Base-by-base conservation (phyloP, 176 grass and related monocot species). In the Eragrostis nindensis region DNA sequence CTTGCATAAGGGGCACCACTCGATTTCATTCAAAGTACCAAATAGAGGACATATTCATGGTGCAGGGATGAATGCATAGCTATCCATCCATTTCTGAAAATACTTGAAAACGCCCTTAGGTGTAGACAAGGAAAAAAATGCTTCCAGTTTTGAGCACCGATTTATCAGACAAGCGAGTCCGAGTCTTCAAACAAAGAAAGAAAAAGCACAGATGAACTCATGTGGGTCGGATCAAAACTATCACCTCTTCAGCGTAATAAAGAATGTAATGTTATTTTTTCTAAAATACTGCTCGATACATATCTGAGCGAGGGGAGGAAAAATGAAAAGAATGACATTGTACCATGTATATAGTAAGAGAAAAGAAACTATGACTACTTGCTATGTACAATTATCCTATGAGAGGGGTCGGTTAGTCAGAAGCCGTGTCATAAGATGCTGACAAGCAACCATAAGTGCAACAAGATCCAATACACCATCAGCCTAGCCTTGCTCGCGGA, bases 381-480 rank as follows among this genome's bases (percentile, higher is more conserved):
- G 62, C 81, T 91, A 94, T 73, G 54, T 94, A 94, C 77, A 94
- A 56, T 85, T 91, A 79, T 87, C 69, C 80, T 89, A 75, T 71
- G 48, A 69, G 41, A 16, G 74, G 63, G 26, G 32, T 57, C 62
- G 64, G 66, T 43, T 80, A 61, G 46, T 36, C 24, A 61, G 59
- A 55, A 84, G 48, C 45, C 57, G 75, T 75, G 83, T 91, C 82
- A 93, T 73, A 95, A 84, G 66, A 98, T 88, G 71, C 91, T 85
- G 56, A 90, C 92, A 36, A 98, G 71, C 78, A 98, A 70, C 95
- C 88, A 98, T 56, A 98, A 75, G 86, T 98, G 95, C 89, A 95
- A 39, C 75, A 84, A 87, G 61, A 98, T 38, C 84, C 78, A 89
- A 84, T 98, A 98, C 15, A 68, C 84, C 74, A 98, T 83, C 3